Conservation (phyloP, 2,329 filamentous ascomycete genomes). For the Rhytidhysteron rufulum region DNA sequence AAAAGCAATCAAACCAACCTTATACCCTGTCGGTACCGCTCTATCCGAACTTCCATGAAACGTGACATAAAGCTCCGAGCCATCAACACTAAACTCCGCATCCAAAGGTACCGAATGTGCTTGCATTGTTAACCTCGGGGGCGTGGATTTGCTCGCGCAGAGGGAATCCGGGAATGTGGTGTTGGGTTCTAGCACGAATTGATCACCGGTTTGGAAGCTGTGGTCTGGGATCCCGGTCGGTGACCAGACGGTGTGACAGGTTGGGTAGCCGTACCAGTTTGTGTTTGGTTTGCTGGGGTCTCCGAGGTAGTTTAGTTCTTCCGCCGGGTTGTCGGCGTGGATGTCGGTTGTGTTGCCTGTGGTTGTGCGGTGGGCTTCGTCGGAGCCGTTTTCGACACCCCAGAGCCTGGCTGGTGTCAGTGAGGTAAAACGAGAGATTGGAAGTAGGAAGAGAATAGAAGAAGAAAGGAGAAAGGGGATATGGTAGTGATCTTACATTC, state of each 20-base stretch:
- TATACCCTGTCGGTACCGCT: conserved; percentile 17
- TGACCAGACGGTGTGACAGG: conserved; percentile 63
- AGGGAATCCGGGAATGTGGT: conserved; percentile 21
- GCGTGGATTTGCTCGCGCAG: conserved; percentile 15
- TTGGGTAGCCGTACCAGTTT: conserved; percentile 65
- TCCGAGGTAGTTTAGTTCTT: conserved; percentile 69
- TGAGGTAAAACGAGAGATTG: too few species aligned
- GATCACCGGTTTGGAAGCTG: conserved; percentile 20
- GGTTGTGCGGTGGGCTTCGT: conserved; percentile 55
- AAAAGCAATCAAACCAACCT: conserved; percentile 21
- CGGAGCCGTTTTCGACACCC: conserved; percentile 64
- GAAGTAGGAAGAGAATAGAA: conserved; percentile 17
- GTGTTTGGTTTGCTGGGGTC: conserved; percentile 40
- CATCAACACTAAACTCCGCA: conserved; percentile 19
- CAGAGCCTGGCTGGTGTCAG: too few species aligned
- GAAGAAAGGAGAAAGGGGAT: background rate
- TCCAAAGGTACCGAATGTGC: conserved; percentile 27
- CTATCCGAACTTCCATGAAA: conserved; percentile 29
- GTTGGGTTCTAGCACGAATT: conserved; percentile 28
- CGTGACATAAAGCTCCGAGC: conserved; percentile 20
- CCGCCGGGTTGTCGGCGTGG: conserved; percentile 64
- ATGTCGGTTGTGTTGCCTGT: conserved; percentile 51
- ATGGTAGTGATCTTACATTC: conserved; percentile 12
- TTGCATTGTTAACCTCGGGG: conserved; percentile 16
- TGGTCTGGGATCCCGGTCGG: conserved; percentile 19